phyloP scores from a whole-genome alignment of 192 early-diverging fungal species.

The Lobulomyces angularis region DNA sequence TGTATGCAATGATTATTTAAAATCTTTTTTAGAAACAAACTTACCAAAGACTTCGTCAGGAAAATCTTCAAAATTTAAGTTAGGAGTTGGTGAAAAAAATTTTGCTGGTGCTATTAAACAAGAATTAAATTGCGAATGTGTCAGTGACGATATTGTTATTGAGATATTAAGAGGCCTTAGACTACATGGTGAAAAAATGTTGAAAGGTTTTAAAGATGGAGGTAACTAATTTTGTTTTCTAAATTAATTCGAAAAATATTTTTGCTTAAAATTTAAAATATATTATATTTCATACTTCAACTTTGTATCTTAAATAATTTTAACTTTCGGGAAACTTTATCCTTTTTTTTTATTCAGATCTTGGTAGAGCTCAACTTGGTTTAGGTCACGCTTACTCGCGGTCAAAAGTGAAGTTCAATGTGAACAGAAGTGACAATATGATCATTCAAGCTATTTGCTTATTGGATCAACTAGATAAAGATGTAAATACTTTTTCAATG shows the following conservation, averaged over 20 bases:
- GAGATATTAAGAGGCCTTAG: slow-evolving; percentile 93
- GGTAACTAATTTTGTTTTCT: no score
- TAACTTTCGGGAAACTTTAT: no score
- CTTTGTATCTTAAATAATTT: no score
- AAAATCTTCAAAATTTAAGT: slow-evolving; percentile 50
- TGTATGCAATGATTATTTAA: slow-evolving; percentile 73
- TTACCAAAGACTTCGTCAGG: slow-evolving; percentile 69
- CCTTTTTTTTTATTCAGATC: slow-evolving; percentile 40
- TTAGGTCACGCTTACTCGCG: slow-evolving; percentile 97
- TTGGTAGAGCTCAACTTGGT: slow-evolving; percentile 88
- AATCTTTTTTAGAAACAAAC: slow-evolving; percentile 91
- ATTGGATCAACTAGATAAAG: slow-evolving; percentile 98
- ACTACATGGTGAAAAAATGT: slow-evolving; percentile 75
- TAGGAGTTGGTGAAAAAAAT: slow-evolving; percentile 82
- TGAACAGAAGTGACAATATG: slow-evolving; percentile 94
- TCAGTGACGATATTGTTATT: slow-evolving; percentile 63
- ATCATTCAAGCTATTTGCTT: slow-evolving; percentile 68
- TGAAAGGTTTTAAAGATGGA: slow-evolving; percentile 79
- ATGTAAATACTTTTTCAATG: slow-evolving; percentile 98
- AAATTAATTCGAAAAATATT: no score
- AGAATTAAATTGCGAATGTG: slow-evolving; percentile 62
- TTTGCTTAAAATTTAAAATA: no score
- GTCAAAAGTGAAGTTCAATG: slow-evolving; percentile 99
- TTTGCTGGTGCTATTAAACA: slow-evolving; percentile 69
- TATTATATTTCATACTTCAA: no score